phyloP scores from a whole-genome alignment of 1,139 yeast species.

The Geotrichum bryndzae region DNA sequence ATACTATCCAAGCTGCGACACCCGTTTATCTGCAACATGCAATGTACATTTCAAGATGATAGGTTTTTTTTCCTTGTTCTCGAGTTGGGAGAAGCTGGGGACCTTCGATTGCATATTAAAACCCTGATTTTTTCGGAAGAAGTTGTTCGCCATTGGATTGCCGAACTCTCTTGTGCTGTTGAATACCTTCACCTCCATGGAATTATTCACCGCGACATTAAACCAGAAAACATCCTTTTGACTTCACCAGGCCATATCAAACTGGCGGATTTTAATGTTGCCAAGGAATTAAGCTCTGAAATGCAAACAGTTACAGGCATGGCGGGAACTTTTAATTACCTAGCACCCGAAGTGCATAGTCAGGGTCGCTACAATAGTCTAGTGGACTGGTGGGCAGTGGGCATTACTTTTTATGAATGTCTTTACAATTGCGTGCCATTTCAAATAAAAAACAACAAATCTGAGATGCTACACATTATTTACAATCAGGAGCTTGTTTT shows the following conservation, averaged over 20 bases:
- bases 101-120: slow-evolving; percentile 68
- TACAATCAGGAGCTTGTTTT: slow-evolving; percentile 15
- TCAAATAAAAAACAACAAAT: slow-evolving; percentile 45
- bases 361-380: slow-evolving; percentile 65
- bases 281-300: slow-evolving; percentile 27
- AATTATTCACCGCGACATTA: slow-evolving; percentile 62
- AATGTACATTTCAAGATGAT: slow-evolving; percentile 76
- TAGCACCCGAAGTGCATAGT: slow-evolving; percentile 76
- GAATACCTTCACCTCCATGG: slow-evolving; percentile 58
- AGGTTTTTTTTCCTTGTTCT: slow-evolving; percentile 64
- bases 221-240: slow-evolving; percentile 62
- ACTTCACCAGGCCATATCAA: slow-evolving; percentile 68
- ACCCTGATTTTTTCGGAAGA: slow-evolving; percentile 50
- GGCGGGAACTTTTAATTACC: slow-evolving; percentile 83
- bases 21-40: slow-evolving; percentile 73
- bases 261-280: slow-evolving; percentile 63
- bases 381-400: slow-evolving; percentile 92
- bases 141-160: slow-evolving; percentile 58
- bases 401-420: slow-evolving; percentile 77
- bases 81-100: slow-evolving; percentile 87
- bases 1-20: slow-evolving; percentile 59
- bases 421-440: slow-evolving; percentile 80
- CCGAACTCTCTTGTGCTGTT: slow-evolving; percentile 62
- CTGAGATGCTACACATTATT: slow-evolving; percentile 11
- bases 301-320: slow-evolving; percentile 45